These are phyloP conservation scores for Farysia itapuensis DNA, from an alignment of 1,284 basidiomycete species.

Conservation along the genomic window DNA sequence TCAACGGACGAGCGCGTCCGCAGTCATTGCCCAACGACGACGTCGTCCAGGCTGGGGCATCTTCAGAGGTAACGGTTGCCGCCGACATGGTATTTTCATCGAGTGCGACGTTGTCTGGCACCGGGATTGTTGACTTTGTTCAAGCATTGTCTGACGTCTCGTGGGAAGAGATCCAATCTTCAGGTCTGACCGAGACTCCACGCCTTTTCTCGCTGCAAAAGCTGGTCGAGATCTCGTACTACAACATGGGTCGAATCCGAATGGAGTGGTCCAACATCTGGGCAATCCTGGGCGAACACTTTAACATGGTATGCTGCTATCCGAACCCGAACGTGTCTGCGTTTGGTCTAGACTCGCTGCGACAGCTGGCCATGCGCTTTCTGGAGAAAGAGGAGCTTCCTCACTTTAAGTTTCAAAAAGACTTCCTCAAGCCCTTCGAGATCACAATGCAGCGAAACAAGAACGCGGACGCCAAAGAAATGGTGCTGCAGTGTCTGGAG, in stretches of 20 bases:
- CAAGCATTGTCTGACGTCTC: slow-evolving; percentile 94
- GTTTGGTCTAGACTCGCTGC: slow-evolving; percentile 95
- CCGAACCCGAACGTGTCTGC: slow-evolving; percentile 95
- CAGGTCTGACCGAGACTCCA: slow-evolving; percentile 81
- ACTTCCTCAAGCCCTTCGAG: slow-evolving; percentile 97
- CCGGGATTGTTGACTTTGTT: slow-evolving; percentile 97
- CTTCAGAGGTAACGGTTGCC: slow-evolving; percentile 95
- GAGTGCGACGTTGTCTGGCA: slow-evolving; percentile 88
- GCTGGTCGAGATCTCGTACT: slow-evolving; percentile 98
- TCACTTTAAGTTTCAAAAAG: slow-evolving; percentile 99
- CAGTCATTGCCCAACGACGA: slow-evolving; percentile 73
- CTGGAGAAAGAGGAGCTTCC: slow-evolving; percentile 97
- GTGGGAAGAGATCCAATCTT: slow-evolving; percentile 99
- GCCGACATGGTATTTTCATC: slow-evolving; percentile 99
- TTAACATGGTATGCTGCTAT: slow-evolving; percentile 99
- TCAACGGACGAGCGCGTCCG: slow-evolving; percentile 8
- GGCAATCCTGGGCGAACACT: slow-evolving; percentile 97
- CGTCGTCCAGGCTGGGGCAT: slow-evolving; percentile 92
- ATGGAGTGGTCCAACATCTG: slow-evolving; percentile 98
- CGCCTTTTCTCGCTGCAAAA: slow-evolving; percentile 97
- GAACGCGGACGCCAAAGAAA: slow-evolving; percentile 92
- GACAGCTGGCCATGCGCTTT: slow-evolving; percentile 97
- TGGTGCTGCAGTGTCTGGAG: slow-evolving; percentile 97
- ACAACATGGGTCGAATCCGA: slow-evolving; percentile 98
- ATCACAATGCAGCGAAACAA: slow-evolving; percentile 96